phyloP scores from a whole-genome alignment of 257 asterid genomes.

The Salvia miltiorrhiza region DNA sequence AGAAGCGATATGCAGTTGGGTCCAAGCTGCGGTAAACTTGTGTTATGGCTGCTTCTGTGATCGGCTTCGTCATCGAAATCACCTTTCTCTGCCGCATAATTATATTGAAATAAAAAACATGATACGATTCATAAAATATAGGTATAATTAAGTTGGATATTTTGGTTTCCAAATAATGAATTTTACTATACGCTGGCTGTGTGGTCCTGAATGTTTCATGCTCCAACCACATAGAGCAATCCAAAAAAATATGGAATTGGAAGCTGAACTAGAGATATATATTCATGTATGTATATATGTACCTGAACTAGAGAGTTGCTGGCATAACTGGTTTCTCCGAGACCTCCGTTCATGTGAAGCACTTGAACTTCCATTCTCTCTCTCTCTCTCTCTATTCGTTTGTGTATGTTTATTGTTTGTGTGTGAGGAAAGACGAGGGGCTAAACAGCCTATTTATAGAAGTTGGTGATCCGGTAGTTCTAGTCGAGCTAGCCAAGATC shows the following conservation, averaged over 20 bases:
- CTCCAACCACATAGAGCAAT: no score
- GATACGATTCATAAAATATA: no score
- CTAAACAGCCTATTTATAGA: conserved; percentile 17
- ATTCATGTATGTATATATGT: neutral
- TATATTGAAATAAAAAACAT: neutral
- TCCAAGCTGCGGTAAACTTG: conserved; percentile 22
- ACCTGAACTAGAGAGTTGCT: conserved; percentile 60
- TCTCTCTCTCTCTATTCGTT: neutral
- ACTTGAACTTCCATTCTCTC: conserved; percentile 14
- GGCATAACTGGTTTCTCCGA: conserved; percentile 52
- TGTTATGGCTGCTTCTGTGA: conserved; percentile 40
- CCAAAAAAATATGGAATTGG: no score
- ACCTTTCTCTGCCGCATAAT: conserved; percentile 48
- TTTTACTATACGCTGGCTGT: neutral
- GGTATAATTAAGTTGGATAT: no score
- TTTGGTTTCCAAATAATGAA: neutral
- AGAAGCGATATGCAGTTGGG: no score
- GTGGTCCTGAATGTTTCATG: neutral
- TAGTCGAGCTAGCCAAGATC: no score
- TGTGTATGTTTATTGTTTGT: neutral
- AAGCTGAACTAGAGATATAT: no score
- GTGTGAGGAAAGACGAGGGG: neutral
- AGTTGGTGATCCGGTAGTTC: no score
- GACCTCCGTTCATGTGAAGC: conserved; percentile 63
- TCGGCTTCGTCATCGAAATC: conserved; percentile 38